Conservation (phyloP, 768 basidiomycete species). For the Cyclocybe aegerita region DNA sequence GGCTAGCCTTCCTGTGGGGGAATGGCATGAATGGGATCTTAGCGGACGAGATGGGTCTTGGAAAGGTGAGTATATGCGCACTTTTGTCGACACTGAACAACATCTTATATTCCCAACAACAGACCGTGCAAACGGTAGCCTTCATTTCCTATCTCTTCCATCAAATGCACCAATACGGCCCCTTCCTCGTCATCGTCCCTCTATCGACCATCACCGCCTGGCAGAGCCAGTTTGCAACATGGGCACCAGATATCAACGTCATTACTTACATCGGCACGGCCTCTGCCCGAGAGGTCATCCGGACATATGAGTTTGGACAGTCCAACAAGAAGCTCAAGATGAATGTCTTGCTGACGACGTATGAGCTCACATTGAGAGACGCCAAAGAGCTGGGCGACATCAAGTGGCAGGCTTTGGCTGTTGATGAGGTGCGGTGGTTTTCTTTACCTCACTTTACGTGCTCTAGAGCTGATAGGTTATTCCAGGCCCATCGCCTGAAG, state of each 20-base stretch:
- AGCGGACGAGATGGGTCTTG: slow-evolving; percentile 99
- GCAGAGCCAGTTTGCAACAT: slow-evolving; percentile 91
- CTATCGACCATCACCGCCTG: slow-evolving; percentile 98
- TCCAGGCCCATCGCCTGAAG: slow-evolving; percentile 93
- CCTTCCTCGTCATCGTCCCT: slow-evolving; percentile 96
- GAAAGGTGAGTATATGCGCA: slow-evolving; percentile 58
- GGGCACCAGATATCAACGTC: slow-evolving; percentile 97
- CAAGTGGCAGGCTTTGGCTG: slow-evolving; percentile 96
- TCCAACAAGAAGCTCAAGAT: slow-evolving; percentile 91
- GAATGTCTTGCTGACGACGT: slow-evolving; percentile 96
- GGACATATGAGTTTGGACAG: slow-evolving; percentile 87
- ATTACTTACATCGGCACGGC: slow-evolving; percentile 96
- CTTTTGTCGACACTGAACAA: slow-evolving; percentile 5
- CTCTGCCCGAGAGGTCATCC: slow-evolving; percentile 84
- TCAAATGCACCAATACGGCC: slow-evolving; percentile 88
- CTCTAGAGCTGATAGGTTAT: slow-evolving; percentile 13
- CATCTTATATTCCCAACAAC: slow-evolving; percentile 9
- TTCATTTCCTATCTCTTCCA: slow-evolving; percentile 96
- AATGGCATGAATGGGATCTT: slow-evolving; percentile 95
- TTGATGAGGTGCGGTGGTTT: slow-evolving; percentile 76
- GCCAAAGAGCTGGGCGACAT: slow-evolving; percentile 85
- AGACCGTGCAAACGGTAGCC: slow-evolving; percentile 95
- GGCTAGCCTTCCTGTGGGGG: slow-evolving; percentile 97
- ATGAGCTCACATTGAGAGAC: slow-evolving; percentile 93
- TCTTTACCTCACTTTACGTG: background rate